These are phyloP conservation scores for Candida frijolesensis DNA, from an alignment of 1,139 yeast genomes.

Conservation along the genomic window DNA sequence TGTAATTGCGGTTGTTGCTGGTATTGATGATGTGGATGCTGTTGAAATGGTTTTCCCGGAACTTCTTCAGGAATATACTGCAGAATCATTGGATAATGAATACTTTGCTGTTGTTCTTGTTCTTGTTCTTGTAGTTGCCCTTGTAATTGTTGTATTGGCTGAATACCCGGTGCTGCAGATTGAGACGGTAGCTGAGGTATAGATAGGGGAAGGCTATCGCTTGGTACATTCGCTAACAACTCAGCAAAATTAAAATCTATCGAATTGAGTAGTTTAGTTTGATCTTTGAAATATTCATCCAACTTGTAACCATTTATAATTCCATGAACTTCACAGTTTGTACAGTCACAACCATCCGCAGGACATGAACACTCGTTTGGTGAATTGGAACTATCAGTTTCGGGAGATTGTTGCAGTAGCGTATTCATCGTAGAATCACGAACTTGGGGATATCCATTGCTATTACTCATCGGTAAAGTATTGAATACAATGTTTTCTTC, in stretches of 20 bases:
- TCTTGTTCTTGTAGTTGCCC: conserved; percentile 39
- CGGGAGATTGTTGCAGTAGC: conserved; percentile 1
- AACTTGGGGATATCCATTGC: background rate
- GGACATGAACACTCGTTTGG: conserved; percentile 41
- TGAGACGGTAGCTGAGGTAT: conserved; percentile 18
- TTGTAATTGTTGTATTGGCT: conserved; percentile 40
- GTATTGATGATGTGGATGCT: no score
- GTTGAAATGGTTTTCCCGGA: no score
- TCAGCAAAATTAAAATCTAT: conserved; percentile 12
- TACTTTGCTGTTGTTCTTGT: no score
- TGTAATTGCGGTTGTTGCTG: conserved; percentile 23
- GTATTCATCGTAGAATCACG: background rate
- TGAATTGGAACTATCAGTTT: background rate
- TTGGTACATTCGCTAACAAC: background rate
- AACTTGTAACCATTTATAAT: conserved; percentile 51
- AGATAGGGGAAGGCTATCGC: background rate
- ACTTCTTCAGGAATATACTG: no score
- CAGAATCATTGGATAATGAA: no score
- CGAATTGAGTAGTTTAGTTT: conserved; percentile 10
- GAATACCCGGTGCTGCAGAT: conserved; percentile 45
- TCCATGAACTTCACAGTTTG: conserved; percentile 57
- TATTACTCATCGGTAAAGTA: conserved; percentile 3
- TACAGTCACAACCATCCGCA: conserved; percentile 49
- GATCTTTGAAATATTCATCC: conserved; percentile 33
- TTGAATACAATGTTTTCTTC: conserved; percentile 6